A percentile compares a stretch with the other conserved stretches of the same genome.
phyloP scores from a whole-genome alignment of 495 filamentous ascomycete species.

The Podospora tetraspora region DNA sequence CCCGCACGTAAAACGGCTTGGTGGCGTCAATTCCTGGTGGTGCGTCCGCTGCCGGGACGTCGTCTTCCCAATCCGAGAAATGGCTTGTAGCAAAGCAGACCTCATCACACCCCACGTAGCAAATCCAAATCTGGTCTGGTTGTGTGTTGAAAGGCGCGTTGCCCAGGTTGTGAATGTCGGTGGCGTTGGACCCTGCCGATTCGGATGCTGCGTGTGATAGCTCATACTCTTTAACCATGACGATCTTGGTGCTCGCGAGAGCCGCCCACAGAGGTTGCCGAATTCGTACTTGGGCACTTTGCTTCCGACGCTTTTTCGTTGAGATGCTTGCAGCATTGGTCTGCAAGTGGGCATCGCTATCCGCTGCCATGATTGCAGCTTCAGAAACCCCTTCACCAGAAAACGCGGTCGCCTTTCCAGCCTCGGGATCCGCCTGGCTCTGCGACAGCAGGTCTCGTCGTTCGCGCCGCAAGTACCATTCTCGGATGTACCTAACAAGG shows the following conservation, averaged over 20 bases:
- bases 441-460: constrained; percentile 44
- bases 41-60: constrained; percentile 21
- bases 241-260: constrained; percentile 88
- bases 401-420: constrained; percentile 37
- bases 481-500: constrained; percentile 56
- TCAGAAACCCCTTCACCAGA: constrained; percentile 32
- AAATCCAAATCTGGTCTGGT: constrained; percentile 81
- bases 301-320: constrained; percentile 80
- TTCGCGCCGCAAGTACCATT: constrained; percentile 53
- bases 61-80: constrained; percentile 40
- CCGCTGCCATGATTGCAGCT: constrained; percentile 41
- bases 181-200: constrained; percentile 66
- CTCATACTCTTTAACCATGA: constrained; percentile 87
- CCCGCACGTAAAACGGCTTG: constrained; percentile 79
- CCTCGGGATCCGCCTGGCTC: constrained; percentile 42
- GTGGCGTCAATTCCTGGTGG: constrained; percentile 50
- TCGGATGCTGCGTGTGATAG: constrained; percentile 72
- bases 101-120: constrained; percentile 72
- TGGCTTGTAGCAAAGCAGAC: constrained; percentile 77
- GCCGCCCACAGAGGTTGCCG: constrained; percentile 93
- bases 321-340: constrained; percentile 30
- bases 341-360: constrained; percentile 39
- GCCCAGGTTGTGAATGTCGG: constrained; percentile 73
- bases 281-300: constrained; percentile 81
- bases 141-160: constrained; percentile 67